phyloP scores from a whole-genome alignment of 2,329 filamentous ascomycete genomes.

The Ophiosphaerella herpotricha region DNA sequence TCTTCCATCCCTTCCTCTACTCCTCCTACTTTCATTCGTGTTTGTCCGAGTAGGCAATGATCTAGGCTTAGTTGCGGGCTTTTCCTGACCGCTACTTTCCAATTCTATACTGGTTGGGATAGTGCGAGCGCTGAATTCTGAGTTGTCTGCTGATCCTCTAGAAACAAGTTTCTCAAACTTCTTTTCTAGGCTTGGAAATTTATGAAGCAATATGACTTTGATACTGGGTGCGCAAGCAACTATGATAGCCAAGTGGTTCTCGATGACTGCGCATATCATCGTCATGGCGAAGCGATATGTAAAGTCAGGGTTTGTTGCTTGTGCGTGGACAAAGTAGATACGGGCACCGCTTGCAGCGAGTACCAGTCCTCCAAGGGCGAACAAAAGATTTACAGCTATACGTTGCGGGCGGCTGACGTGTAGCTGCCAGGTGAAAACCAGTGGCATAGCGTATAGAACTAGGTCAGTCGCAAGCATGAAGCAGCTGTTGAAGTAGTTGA shows the following conservation, averaged over 20 bases:
- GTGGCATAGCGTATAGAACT: constrained; percentile 46
- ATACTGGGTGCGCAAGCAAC: constrained; percentile 43
- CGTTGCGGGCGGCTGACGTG: constrained; percentile 37
- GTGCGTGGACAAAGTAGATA: constrained; percentile 30
- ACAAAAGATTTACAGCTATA: constrained; percentile 42
- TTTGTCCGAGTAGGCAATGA: neutral
- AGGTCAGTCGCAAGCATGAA: constrained; percentile 48
- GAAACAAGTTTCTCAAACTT: constrained; percentile 25
- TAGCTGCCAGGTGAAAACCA: constrained; percentile 45
- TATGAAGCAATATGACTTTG: constrained; percentile 32
- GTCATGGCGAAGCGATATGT: constrained; percentile 30
- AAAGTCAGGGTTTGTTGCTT: constrained; percentile 28
- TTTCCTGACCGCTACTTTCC: constrained; percentile 1
- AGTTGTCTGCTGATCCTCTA: constrained; percentile 8
- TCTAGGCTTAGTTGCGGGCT: neutral
- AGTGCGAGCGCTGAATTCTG: constrained; percentile 7
- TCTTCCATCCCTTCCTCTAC: neutral
- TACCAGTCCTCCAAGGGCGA: constrained; percentile 39
- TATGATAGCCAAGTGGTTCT: constrained; percentile 45
- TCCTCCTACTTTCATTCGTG: constrained; percentile 5
- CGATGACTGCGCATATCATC: constrained; percentile 43
- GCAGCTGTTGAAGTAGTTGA: constrained; percentile 44
- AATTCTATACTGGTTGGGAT: neutral
- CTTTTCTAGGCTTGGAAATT: constrained; percentile 28
- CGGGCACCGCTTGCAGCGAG: constrained; percentile 33